phyloP scores from a whole-genome alignment of 495 filamentous ascomycete species.

The Trichocladium antarcticum region DNA sequence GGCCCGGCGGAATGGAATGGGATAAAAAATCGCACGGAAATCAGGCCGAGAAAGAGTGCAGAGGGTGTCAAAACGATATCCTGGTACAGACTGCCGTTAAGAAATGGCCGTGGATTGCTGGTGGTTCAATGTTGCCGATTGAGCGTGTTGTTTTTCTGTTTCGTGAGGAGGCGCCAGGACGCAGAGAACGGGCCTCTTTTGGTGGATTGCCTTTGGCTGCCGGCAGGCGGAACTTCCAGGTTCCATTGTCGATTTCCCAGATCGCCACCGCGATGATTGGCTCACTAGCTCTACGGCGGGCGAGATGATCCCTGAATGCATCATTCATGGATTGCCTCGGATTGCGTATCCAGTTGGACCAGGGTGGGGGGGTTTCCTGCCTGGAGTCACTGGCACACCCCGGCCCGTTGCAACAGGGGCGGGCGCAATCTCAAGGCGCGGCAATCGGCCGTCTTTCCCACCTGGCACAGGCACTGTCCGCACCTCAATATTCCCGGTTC shows the following conservation, averaged over 20 bases:
- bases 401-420: neutral
- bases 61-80: conserved; percentile 2
- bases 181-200: neutral
- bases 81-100: conserved; percentile 10
- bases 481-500: too few relatives aligned
- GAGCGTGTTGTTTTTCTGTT: conserved; percentile 3
- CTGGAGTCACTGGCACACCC: neutral
- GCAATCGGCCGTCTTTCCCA: neutral
- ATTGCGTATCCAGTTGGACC: neutral
- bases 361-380: neutral
- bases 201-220: too few relatives aligned
- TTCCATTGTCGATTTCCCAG: conserved; percentile 9
- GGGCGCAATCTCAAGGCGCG: neutral
- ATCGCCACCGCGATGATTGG: conserved; percentile 28
- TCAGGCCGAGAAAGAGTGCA: neutral
- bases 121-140: conserved; percentile 5
- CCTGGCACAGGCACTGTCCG: too few relatives aligned
- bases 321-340: neutral
- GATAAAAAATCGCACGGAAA: conserved; percentile 4
- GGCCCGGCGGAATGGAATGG: conserved; percentile 5
- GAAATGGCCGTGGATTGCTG: conserved; percentile 12
- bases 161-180: conserved; percentile 11
- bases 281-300: conserved; percentile 15
- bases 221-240: neutral
- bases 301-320: conserved; percentile 11